Conservation (phyloP, 192 early-diverging fungal species). For the Backusella westeae region DNA sequence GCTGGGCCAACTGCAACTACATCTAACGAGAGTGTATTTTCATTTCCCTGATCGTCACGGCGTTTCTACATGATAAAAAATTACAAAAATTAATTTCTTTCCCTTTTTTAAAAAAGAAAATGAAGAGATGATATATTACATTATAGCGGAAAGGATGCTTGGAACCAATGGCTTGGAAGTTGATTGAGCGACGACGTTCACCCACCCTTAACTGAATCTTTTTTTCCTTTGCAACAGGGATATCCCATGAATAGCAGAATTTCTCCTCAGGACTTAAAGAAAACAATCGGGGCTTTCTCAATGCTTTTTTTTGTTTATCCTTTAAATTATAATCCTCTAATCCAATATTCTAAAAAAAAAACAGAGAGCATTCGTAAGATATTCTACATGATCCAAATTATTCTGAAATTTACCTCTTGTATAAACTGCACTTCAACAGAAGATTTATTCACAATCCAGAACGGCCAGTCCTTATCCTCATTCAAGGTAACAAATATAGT, state of each 20-base stretch:
- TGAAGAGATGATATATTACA: slow-evolving; percentile 2
- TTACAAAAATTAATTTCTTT: neutral
- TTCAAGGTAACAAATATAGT: slow-evolving; percentile 74
- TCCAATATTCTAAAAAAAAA: slow-evolving; percentile 8
- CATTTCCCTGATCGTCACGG: neutral
- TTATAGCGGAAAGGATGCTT: slow-evolving; percentile 69
- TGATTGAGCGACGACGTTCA: slow-evolving; percentile 59
- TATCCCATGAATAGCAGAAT: slow-evolving; percentile 79
- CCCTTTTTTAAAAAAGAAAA: neutral
- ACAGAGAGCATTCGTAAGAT: neutral
- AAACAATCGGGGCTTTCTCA: slow-evolving; percentile 11
- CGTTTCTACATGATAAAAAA: neutral
- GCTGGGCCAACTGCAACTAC: slow-evolving; percentile 52
- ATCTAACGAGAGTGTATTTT: slow-evolving; percentile 52
- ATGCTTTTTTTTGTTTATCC: slow-evolving; percentile 13
- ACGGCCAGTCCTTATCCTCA: slow-evolving; percentile 72
- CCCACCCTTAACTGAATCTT: slow-evolving; percentile 58
- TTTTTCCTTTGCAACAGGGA: slow-evolving; percentile 58
- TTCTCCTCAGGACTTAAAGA: neutral
- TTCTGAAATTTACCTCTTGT: slow-evolving; percentile 22
- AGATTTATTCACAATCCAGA: slow-evolving; percentile 53
- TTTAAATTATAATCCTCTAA: slow-evolving; percentile 14
- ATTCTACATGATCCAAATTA: neutral
- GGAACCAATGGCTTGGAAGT: slow-evolving; percentile 75
- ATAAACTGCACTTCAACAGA: slow-evolving; percentile 11